These are phyloP conservation scores for Cichorium intybus DNA, from an alignment of 140 eudicot species.

Conservation along the genomic window DNA sequence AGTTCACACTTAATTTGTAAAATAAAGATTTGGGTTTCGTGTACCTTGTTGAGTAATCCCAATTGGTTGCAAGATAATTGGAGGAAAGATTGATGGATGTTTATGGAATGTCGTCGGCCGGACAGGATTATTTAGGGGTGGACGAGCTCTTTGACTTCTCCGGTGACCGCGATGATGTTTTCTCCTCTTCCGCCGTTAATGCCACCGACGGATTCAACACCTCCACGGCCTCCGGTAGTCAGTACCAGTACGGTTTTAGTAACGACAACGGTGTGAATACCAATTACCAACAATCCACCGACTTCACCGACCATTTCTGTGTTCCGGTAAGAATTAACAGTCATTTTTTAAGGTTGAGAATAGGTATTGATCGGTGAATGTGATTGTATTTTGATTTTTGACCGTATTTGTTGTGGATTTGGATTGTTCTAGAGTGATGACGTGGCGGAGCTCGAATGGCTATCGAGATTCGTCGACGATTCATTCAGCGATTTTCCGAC, in stretches of 20 bases:
- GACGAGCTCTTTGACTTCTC: conserved; percentile 60
- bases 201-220: conserved; percentile 6
- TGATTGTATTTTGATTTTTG: background rate
- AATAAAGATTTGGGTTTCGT: too few relatives aligned
- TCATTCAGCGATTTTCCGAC: conserved; percentile 44
- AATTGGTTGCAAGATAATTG: background rate
- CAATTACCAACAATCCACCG: conserved; percentile 22
- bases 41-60: background rate
- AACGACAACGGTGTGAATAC: background rate
- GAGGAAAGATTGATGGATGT: conserved; percentile 39
- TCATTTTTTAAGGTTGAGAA: too few relatives aligned
- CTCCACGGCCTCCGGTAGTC: conserved; percentile 9
- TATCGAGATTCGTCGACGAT: conserved; percentile 62
- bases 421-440: conserved; percentile 43
- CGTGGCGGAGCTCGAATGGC: conserved; percentile 72
- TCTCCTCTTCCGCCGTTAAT: conserved; percentile 22
- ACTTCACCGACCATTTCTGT: conserved; percentile 44
- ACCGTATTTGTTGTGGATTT: background rate
- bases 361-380: background rate
- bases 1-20: background rate
- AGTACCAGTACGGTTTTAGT: background rate
- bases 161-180: conserved; percentile 34
- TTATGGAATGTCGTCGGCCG: conserved; percentile 31
- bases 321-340: conserved; percentile 39
- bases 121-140: conserved; percentile 33